Base-by-base conservation (phyloP, 768 basidiomycete genomes). In the Xerocomellus chrysenteron region DNA sequence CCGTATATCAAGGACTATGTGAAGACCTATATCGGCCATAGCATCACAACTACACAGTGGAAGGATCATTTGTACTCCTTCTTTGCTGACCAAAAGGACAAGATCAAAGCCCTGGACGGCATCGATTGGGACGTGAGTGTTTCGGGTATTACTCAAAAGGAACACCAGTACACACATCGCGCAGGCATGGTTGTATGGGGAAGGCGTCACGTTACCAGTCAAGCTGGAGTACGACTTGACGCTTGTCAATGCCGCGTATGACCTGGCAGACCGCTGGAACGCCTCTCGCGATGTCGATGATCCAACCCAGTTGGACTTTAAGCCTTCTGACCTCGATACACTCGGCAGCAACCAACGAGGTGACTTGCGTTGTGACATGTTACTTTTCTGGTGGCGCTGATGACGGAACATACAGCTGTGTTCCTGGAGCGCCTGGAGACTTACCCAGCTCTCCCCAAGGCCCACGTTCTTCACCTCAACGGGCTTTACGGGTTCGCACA, bases 1-100 rank as follows among this genome's bases (percentile, higher is more conserved):
- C 84, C 82, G 16, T 86, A 86, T 62, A 73, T 82, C 61, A 73
- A 72, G 52, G 76, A 82, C 50, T 86, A 86, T 62, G 77, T 82
- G 47, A 70, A 72, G 47, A 82, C 81, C 3, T 85, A 80, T 65
- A 78, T 75, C 60, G 80, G 83, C 10, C 76, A 75, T 42, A 82
- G 82, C 47, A 84, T 86, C 65, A 79, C 78, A 10, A 84, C 83
- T 7, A 73, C 76, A 35, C 73, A 83, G 56, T 86, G 84, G 84
- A 80, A 80, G 63, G 73, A 74, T 1, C 83, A 86, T 61, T 59
- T 86, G 28, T 86, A 81, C 56, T 65, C 70, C 17, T 86, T 79
- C 71, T 86, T 77, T 62, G 64, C 70, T 49, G 68, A 67, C 41
- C 65, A 77, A 51, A 62, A 74, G 48, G 76, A 78, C 59, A 79